Evolutionary conservation across 352 stramenopile species (phyloP), one percentile per base, ranked within the genome.

Genomic region (Thraustotheca clavata): DNA sequence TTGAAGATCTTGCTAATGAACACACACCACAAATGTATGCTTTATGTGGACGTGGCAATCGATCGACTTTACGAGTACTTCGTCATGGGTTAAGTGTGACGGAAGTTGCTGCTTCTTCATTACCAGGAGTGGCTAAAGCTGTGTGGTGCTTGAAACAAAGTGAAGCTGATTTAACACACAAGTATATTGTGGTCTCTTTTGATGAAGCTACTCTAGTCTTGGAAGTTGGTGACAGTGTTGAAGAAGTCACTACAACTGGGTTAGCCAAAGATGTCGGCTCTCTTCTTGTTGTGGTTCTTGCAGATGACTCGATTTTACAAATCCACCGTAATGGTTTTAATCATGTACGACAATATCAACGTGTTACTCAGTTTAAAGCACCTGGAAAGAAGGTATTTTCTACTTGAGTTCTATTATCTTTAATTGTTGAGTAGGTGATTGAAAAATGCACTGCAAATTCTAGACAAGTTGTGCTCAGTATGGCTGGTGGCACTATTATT

Each of bases 141-240:
- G 93, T 99, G 9, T 99, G 95, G 80, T 98, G 95, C 20, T 73
- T 99, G 43, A 91, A 95, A 43, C 88, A 96, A 47, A 91, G 80
- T 7, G 88, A 88, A 48, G 66, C 73, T 16, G 80, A 90, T 60
- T 65, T 71, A 9, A 75, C 80, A 35, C 83, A 91, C 69, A 90
- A 91, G 69, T 99, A 98, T 71, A 99, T 99, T 71, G 93, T 99
- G 14, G 96, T 99, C n/a, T 98, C 90, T 48, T 99, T 99, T 77
- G 94, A 96, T 67, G 97, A 99, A 70, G 96, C 96, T 38, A 99
- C 97, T 18, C 83, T 99, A 27, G 97, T 99, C 14, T 77, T 99
- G 8, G 86, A 90, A 59, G 93, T 99, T 39, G 96, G 96, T 16
- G 96, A 99, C 34, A 98, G 87, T 1, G 96, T 99, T 0, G 96